phyloP scores from a whole-genome alignment of 441 rosid genomes.

The Gossypium trilobum region DNA sequence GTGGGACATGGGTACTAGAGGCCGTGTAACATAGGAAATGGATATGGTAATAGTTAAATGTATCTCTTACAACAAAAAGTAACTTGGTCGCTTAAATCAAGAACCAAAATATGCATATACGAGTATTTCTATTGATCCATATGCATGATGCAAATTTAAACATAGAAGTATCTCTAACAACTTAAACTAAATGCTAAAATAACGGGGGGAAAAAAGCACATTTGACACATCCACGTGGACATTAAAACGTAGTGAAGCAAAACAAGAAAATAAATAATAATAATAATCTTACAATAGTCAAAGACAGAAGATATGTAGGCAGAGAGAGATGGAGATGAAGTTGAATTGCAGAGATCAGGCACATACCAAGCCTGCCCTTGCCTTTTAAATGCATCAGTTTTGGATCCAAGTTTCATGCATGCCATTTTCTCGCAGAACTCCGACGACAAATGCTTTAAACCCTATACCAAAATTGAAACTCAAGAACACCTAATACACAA shows the following conservation, averaged over 20 bases:
- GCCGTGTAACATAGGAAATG: too few relatives aligned
- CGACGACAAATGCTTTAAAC: neutral
- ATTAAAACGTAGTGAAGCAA: neutral
- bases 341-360: slow-evolving; percentile 13
- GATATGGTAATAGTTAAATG: too few relatives aligned
- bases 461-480: neutral
- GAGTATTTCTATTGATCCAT: neutral
- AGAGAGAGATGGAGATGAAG: slow-evolving; percentile 6
- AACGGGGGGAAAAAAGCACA: neutral
- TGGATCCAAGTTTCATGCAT: slow-evolving; percentile 86
- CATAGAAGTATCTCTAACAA: neutral
- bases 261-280: neutral
- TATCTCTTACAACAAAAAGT: neutral
- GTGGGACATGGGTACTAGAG: too few relatives aligned
- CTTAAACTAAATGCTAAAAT: neutral
- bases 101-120: neutral
- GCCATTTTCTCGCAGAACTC: slow-evolving; percentile 45
- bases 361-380: slow-evolving; percentile 95
- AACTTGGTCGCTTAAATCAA: neutral
- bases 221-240: neutral
- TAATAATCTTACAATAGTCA: neutral
- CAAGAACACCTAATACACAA: neutral
- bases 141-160: neutral
- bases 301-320: neutral
- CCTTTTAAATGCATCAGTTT: slow-evolving; percentile 78